Base-by-base conservation (phyloP, 345 rosid species). In the Populus alba region DNA sequence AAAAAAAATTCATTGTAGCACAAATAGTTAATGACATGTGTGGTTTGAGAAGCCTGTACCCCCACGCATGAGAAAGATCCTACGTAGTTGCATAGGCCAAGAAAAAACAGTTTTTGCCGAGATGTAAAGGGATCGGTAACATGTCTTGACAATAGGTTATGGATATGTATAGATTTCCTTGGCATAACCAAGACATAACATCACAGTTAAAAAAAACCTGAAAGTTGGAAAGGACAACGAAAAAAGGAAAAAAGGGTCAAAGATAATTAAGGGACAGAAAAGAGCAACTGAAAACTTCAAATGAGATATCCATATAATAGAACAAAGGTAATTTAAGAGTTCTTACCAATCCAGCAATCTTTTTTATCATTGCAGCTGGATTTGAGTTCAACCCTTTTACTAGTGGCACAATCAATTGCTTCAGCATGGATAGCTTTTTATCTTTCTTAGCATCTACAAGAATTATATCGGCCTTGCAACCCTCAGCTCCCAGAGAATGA, bases 271-370 rank as follows among this genome's bases (percentile, higher is more conserved):
- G 8, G 39, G 38, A 25, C 9, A 63, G 53, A 69, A 59, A 59
- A 35, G 38, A 70, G 35, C 18, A 31, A 37, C 25, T 68, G 27
- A 41, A 38, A 73, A 66, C 23, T 77, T 76, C 23, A 27, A 20
- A 55, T 17, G 33, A 66, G 55, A 70, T 66, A 69, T 33, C 47
- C 68, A 47, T 27, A 23, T 27, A 77, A 29, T 35, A 35, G 47
- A 73, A 80, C 23, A 81, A 63, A 47, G 73, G 78, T 35, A 66
- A 61, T 47, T 37, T 59, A 79, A 49, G 16, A 72, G 49, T 55
- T 81, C 92, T 89, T 80, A 97, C 99, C 97, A 94, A 85, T 86
- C 90, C 97, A 18, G 97, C 97, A 75, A 94, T 92, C 90, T 94
- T 97, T 86, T 94, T 97, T 68, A 97, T 87, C 83, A 92, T 80